Conservation (phyloP, 352 stramenopile genomes). For the Globisporangium abappressorium region DNA sequence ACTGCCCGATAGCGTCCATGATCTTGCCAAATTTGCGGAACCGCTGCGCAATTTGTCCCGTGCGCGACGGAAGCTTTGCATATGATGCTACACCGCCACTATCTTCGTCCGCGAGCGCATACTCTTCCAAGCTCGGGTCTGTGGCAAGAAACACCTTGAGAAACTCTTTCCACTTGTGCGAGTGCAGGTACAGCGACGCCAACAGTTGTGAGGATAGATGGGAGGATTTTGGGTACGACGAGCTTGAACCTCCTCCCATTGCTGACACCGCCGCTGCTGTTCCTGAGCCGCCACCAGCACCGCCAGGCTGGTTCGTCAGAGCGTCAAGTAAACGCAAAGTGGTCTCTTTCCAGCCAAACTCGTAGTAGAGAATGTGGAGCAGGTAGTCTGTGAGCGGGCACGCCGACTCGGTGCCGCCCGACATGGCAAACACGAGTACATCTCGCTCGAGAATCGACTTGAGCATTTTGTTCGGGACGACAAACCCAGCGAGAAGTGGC, state of each 20-base stretch:
- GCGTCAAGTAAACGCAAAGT: constrained; percentile 44
- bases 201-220: constrained; percentile 38
- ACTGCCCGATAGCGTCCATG: constrained; percentile 53
- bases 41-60: constrained; percentile 28
- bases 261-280: background rate
- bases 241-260: constrained; percentile 11
- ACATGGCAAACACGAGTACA: constrained; percentile 47
- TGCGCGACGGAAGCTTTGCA: constrained; percentile 65
- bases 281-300: constrained; percentile 6
- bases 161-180: constrained; percentile 55
- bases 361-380: constrained; percentile 40
- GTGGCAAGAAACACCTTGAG: constrained; percentile 42
- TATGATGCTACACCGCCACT: constrained; percentile 15
- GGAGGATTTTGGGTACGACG: constrained; percentile 41
- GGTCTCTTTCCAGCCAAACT: constrained; percentile 59
- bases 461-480: constrained; percentile 28
- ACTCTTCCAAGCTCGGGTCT: constrained; percentile 67
- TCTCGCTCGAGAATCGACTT: constrained; percentile 63
- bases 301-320: constrained; percentile 23
- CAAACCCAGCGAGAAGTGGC: constrained; percentile 47
- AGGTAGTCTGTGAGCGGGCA: constrained; percentile 49
- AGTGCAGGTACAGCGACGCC: constrained; percentile 48
- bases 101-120: constrained; percentile 50
- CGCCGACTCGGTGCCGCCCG: constrained; percentile 35
- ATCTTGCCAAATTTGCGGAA: constrained; percentile 44